Evolutionary conservation across 2,329 filamentous ascomycete genomes (phyloP).

Genomic region (Lachnellula suecica): DNA sequence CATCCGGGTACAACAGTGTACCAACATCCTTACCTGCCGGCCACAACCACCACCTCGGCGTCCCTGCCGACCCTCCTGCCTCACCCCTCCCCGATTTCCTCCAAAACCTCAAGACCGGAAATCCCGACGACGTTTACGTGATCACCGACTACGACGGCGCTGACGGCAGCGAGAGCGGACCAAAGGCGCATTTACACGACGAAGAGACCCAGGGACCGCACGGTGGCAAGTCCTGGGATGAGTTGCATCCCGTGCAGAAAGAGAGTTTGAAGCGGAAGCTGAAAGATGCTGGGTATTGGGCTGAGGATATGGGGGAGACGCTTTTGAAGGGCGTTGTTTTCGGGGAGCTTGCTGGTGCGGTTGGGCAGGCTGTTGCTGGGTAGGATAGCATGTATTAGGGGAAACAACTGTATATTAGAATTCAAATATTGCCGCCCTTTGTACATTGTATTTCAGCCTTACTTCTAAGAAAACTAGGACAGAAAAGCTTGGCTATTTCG

Average conservation of each 20-base stretch:
- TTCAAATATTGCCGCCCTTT: background rate
- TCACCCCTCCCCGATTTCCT: constrained; percentile 14
- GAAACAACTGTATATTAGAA: too few relatives aligned
- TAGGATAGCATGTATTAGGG: too few relatives aligned
- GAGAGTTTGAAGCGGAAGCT: constrained; percentile 30
- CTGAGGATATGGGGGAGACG: constrained; percentile 29
- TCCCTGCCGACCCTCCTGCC: constrained; percentile 3
- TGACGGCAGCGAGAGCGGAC: background rate
- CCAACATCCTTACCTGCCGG: background rate
- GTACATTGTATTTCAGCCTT: background rate
- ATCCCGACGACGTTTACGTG: constrained; percentile 13
- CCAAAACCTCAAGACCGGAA: constrained; percentile 11
- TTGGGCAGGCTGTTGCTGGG: constrained; percentile 27
- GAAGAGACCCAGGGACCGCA: constrained; percentile 21
- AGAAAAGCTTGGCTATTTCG: too few relatives aligned
- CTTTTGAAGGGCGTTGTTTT: constrained; percentile 34
- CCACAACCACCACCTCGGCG: constrained; percentile 9
- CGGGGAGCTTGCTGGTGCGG: constrained; percentile 30
- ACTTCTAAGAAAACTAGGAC: too few relatives aligned
- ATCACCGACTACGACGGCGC: constrained; percentile 1
- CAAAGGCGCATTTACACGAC: constrained; percentile 26
- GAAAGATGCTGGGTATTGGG: constrained; percentile 33
- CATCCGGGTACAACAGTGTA: constrained; percentile 14
- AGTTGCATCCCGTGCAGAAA: constrained; percentile 27
- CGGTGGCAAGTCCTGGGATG: constrained; percentile 30